Evolutionary conservation across 2,329 filamentous ascomycete genomes (phyloP).

Genomic region (Hypoxylon sp.): DNA sequence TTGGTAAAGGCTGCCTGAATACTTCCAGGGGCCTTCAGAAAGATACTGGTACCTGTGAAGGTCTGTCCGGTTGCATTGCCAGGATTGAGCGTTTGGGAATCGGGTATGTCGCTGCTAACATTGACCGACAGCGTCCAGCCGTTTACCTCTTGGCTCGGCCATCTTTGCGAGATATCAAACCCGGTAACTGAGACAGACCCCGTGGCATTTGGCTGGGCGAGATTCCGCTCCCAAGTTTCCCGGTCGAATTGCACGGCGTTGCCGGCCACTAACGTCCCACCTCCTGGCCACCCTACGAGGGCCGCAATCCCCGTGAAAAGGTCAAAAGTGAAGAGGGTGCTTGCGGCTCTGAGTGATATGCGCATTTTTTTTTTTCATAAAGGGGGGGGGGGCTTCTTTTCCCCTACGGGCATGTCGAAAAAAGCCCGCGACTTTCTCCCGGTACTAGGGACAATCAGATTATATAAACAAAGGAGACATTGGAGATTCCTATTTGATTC

Average conservation of each 20-base stretch:
- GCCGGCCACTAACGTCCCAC: slow-evolving; percentile 46
- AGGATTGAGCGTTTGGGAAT: slow-evolving; percentile 44
- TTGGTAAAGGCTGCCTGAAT: slow-evolving; percentile 33
- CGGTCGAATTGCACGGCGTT: slow-evolving; percentile 47
- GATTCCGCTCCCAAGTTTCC: slow-evolving; percentile 54
- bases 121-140: slow-evolving; percentile 53
- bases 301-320: slow-evolving; percentile 49
- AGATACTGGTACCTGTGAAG: slow-evolving; percentile 51
- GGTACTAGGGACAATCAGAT: not conserved
- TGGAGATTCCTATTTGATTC: slow-evolving; percentile 10
- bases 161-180: slow-evolving; percentile 57
- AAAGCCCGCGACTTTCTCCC: not conserved
- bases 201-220: slow-evolving; percentile 55
- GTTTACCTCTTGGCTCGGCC: slow-evolving; percentile 63
- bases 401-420: not conserved
- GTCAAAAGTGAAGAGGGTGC: slow-evolving; percentile 4
- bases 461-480: not conserved
- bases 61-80: slow-evolving; percentile 39
- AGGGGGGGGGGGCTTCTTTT: too few species aligned
- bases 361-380: slow-evolving; percentile 22
- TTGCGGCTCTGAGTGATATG: not conserved
- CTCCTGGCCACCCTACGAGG: slow-evolving; percentile 56
- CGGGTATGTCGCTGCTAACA: slow-evolving; percentile 47
- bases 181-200: slow-evolving; percentile 41
- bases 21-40: slow-evolving; percentile 41